Evolutionary conservation across 805 yeast genomes (phyloP).

Genomic region (Barnettozyma salicaria): DNA sequence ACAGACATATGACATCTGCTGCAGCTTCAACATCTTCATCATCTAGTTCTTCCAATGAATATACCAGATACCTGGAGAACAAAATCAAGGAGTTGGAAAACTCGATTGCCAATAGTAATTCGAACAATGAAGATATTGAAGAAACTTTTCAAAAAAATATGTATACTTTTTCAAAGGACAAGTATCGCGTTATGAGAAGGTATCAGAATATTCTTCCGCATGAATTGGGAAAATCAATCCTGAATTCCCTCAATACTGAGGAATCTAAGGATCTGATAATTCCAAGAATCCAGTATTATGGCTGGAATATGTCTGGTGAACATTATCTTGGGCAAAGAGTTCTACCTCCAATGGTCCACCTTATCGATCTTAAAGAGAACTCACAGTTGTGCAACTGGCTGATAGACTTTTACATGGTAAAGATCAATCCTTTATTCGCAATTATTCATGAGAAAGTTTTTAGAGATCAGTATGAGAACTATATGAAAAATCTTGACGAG

Average conservation of each 20-base stretch:
- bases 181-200: slow-evolving; percentile 43
- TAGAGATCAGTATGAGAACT: slow-evolving; percentile 39
- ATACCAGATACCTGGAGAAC: slow-evolving; percentile 34
- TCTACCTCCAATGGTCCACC: slow-evolving; percentile 24
- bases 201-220: slow-evolving; percentile 38
- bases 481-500: slow-evolving; percentile 30
- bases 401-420: slow-evolving; percentile 37
- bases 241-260: slow-evolving; percentile 30
- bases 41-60: slow-evolving; percentile 7
- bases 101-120: slow-evolving; percentile 10
- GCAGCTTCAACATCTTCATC: not conserved
- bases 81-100: slow-evolving; percentile 35
- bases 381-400: slow-evolving; percentile 29
- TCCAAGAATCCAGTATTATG: slow-evolving; percentile 57
- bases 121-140: slow-evolving; percentile 9
- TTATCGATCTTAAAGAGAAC: slow-evolving; percentile 20
- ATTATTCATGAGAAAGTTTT: slow-evolving; percentile 50
- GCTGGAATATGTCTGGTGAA: slow-evolving; percentile 62
- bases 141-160: slow-evolving; percentile 18
- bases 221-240: slow-evolving; percentile 33
- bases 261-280: slow-evolving; percentile 30
- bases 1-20: too few species aligned
- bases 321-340: slow-evolving; percentile 38
- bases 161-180: slow-evolving; percentile 31
- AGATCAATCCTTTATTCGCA: slow-evolving; percentile 48